These are phyloP conservation scores for Aureobasidium sp. DNA, from an alignment of 2,329 filamentous ascomycete genomes.

Conservation along the genomic window DNA sequence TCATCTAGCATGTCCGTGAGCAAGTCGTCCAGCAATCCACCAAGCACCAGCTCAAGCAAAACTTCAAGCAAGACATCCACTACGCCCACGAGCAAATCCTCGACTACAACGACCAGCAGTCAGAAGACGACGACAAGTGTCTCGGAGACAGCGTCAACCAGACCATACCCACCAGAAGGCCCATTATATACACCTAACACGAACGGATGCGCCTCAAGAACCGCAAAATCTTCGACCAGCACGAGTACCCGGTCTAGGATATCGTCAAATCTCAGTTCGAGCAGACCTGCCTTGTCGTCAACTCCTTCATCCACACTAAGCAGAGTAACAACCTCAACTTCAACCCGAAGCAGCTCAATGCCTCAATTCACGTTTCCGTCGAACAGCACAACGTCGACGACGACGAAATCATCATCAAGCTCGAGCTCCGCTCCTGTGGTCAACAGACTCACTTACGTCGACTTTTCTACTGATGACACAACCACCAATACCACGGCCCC, in stretches of 20 bases:
- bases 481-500: not conserved
- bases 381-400: not conserved
- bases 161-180: not conserved
- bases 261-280: not conserved
- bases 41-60: not conserved
- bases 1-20: not conserved
- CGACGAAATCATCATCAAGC: not conserved
- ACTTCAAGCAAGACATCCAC: not conserved
- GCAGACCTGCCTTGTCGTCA: not conserved
- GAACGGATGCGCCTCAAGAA: not conserved
- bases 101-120: not conserved
- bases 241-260: not conserved
- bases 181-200: slow-evolving; percentile 8
- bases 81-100: not conserved
- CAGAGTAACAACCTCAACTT: not conserved
- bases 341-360: not conserved
- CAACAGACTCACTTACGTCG: not conserved
- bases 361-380: not conserved
- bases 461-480: not conserved
- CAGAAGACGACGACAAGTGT: not conserved
- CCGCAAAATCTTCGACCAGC: not conserved
- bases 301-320: not conserved
- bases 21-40: not conserved
- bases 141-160: not conserved
- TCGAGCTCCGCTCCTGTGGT: not conserved